Percentiles rank a stretch among this genome's conserved stretches.
phyloP scores from a whole-genome alignment of 306 rosid genomes.

The Malus asiatica region DNA sequence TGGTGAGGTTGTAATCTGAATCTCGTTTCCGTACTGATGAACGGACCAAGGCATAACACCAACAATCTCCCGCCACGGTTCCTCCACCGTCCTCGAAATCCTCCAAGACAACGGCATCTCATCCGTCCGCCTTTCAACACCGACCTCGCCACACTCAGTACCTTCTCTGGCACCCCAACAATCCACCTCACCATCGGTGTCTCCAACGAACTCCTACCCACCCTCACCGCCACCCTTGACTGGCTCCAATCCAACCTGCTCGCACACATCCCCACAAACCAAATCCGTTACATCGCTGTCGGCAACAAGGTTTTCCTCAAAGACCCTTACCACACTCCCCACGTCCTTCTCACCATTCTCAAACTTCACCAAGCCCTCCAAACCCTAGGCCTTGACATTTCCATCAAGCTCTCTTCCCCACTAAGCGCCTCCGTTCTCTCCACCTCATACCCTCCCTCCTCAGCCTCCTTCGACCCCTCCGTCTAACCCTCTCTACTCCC shows the following conservation, averaged over 20 bases:
- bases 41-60: no score
- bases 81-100: not conserved
- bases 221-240: not conserved
- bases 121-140: conserved; percentile 19
- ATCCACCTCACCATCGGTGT: conserved; percentile 21
- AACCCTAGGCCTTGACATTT: conserved; percentile 11
- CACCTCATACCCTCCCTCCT: conserved; percentile 23
- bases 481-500: conserved; percentile 2
- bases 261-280: not conserved
- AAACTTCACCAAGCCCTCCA: conserved; percentile 28
- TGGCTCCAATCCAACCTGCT: conserved; percentile 29
- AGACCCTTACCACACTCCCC: conserved; percentile 22
- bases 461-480: conserved; percentile 11
- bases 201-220: conserved; percentile 33
- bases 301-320: conserved; percentile 27
- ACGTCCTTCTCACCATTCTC: conserved; percentile 21
- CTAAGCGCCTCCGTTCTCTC: conserved; percentile 15
- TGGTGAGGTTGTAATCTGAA: no score
- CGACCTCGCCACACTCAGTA: conserved; percentile 6
- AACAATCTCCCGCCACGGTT: conserved; percentile 16
- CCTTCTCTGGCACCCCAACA: conserved; percentile 14
- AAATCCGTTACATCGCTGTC: conserved; percentile 24
- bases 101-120: conserved; percentile 16
- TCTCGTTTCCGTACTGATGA: no score
- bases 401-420: conserved; percentile 25